These are phyloP conservation scores for Pseudognaphalium luteoalbum DNA, from an alignment of 129 eudicot species.

Conservation along the genomic window DNA sequence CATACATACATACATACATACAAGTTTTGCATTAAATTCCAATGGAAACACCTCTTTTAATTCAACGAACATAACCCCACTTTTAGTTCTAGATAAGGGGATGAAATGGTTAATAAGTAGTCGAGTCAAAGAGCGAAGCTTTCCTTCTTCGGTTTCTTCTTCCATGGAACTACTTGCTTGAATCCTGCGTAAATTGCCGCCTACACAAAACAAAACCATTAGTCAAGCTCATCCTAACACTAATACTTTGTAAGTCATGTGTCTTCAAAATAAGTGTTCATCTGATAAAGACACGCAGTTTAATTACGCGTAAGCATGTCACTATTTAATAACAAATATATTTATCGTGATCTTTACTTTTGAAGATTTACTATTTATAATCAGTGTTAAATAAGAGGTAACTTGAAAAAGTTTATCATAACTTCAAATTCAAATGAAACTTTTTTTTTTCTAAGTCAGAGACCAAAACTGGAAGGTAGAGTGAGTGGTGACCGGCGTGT, in stretches of 20 bases:
- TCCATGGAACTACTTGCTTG: constrained; percentile 85
- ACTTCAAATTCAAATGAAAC: no score
- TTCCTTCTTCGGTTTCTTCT: constrained; percentile 49
- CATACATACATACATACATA: not conserved
- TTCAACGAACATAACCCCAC: not conserved
- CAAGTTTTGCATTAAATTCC: constrained; percentile 16
- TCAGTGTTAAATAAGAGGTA: no score
- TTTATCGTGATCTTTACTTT: no score
- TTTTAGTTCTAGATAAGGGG: not conserved
- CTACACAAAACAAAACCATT: constrained; percentile 37
- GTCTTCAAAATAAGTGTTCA: no score
- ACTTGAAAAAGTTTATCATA: no score
- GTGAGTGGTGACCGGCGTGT: constrained; percentile 3
- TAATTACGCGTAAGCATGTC: no score
- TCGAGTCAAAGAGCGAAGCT: constrained; percentile 15
- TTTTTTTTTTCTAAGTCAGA: no score
- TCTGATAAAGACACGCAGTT: no score
- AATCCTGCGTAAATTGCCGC: constrained; percentile 60
- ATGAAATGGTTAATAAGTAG: not conserved
- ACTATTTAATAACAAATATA: no score
- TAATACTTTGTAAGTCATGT: not conserved
- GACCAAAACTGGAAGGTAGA: not conserved
- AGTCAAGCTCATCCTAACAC: not conserved
- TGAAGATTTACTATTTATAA: no score
- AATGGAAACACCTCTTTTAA: constrained; percentile 2